Conservation (phyloP, 2,329 filamentous ascomycete species). For the Neurospora crassa region DNA sequence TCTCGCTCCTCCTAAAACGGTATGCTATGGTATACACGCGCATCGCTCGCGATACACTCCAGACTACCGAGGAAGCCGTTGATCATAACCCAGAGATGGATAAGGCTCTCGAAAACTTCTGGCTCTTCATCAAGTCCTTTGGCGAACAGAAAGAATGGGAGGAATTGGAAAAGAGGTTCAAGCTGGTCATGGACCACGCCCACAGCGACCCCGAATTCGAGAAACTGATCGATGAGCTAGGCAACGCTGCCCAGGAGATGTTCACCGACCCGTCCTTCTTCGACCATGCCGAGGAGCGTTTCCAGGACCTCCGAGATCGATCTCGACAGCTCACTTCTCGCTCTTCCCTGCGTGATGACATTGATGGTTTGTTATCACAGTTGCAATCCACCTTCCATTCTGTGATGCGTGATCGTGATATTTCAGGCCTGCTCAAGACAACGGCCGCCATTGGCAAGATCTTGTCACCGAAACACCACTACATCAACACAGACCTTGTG, state of each 20-base stretch:
- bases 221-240: constrained; percentile 61
- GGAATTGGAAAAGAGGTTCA: constrained; percentile 58
- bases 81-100: constrained; percentile 67
- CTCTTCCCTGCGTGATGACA: constrained; percentile 59
- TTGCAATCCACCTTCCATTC: constrained; percentile 57
- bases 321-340: constrained; percentile 56
- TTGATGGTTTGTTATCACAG: constrained; percentile 64
- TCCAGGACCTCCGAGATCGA: constrained; percentile 41
- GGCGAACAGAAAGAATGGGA: constrained; percentile 68
- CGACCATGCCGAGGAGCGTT: constrained; percentile 54
- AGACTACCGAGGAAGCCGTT: constrained; percentile 60
- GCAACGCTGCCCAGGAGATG: constrained; percentile 67
- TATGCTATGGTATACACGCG: constrained; percentile 73
- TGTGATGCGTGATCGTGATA: constrained; percentile 60
- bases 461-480: constrained; percentile 54
- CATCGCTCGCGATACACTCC: constrained; percentile 56
- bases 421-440: constrained; percentile 59
- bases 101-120: constrained; percentile 68
- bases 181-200: constrained; percentile 63
- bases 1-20: constrained; percentile 65
- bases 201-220: constrained; percentile 77
- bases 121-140: constrained; percentile 70
- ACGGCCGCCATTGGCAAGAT: constrained; percentile 59
- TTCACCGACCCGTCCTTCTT: constrained; percentile 82
- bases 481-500: constrained; percentile 61